A percentile compares a stretch with the other conserved stretches of the same genome.
Evolutionary conservation across 31 red algal genomes (phyloP).

Genomic region (Odonthalia washingtoniensis): DNA sequence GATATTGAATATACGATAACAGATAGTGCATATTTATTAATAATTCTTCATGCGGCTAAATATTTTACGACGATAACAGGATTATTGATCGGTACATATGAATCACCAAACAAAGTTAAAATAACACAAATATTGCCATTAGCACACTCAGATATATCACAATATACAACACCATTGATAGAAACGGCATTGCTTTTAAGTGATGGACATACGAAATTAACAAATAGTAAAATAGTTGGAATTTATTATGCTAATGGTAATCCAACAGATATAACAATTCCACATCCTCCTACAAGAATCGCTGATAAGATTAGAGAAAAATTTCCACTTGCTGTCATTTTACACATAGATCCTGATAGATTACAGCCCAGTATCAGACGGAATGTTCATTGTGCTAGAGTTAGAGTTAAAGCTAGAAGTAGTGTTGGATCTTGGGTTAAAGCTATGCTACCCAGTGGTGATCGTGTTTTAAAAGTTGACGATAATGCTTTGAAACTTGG

Average conservation of each 20-base stretch:
- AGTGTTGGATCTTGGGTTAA: slow-evolving; percentile 48
- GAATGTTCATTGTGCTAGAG: slow-evolving; percentile 38
- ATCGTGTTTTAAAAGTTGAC: slow-evolving; percentile 23
- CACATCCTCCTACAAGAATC: slow-evolving; percentile 27
- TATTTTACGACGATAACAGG: slow-evolving; percentile 44
- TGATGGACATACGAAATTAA: slow-evolving; percentile 21
- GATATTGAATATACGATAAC: slow-evolving; percentile 26
- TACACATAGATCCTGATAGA: slow-evolving; percentile 38
- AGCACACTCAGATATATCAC: slow-evolving; percentile 49
- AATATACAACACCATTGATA: slow-evolving; percentile 48
- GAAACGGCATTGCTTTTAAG: slow-evolving; percentile 54
- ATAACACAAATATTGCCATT: slow-evolving; percentile 47
- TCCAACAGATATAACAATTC: slow-evolving; percentile 41
- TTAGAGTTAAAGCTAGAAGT: slow-evolving; percentile 16
- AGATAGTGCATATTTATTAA: slow-evolving; percentile 46
- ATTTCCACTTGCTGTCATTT: slow-evolving; percentile 18
- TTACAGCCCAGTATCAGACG: slow-evolving; percentile 8
- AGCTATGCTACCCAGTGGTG: neutral
- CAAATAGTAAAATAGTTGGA: slow-evolving; percentile 38
- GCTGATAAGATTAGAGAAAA: slow-evolving; percentile 45
- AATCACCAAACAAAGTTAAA: neutral
- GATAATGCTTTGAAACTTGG: slow-evolving; percentile 32
- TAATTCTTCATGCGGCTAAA: slow-evolving; percentile 42
- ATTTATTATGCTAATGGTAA: slow-evolving; percentile 54
- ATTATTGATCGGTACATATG: slow-evolving; percentile 38